Conservation (phyloP, 2,329 filamentous ascomycete genomes). For the Fusarium sp. region DNA sequence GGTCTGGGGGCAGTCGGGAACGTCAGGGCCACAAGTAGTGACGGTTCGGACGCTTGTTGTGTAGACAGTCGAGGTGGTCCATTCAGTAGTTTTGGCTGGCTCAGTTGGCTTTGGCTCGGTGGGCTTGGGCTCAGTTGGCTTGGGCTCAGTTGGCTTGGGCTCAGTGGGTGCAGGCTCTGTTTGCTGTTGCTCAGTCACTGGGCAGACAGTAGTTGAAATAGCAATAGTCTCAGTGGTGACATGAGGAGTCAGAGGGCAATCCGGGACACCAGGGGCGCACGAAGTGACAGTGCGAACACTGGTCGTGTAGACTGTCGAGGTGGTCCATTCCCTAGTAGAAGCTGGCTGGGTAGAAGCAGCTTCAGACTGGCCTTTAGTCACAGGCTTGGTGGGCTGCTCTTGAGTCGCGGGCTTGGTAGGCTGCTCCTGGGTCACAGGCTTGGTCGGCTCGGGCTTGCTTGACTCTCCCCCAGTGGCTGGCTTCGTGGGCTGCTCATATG, state of each 20-base stretch:
- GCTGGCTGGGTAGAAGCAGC: slow-evolving; percentile 15
- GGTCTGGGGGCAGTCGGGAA: slow-evolving; percentile 16
- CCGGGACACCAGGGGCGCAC: slow-evolving; percentile 13
- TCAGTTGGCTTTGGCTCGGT: neutral
- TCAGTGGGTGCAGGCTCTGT: neutral
- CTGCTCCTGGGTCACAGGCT: neutral
- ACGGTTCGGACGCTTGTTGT: slow-evolving; percentile 26
- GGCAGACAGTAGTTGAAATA: slow-evolving; percentile 27
- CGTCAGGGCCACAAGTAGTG: slow-evolving; percentile 13
- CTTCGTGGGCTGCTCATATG: neutral
- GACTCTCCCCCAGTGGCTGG: neutral
- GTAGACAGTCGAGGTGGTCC: slow-evolving; percentile 12
- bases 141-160: neutral
- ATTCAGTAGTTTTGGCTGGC: slow-evolving; percentile 9
- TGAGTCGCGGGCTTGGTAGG: slow-evolving; percentile 20
- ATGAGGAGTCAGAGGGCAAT: slow-evolving; percentile 22
- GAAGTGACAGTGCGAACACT: slow-evolving; percentile 29
- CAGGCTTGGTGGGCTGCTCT: slow-evolving; percentile 4
- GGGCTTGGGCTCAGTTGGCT: neutral
- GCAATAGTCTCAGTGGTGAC: slow-evolving; percentile 31
- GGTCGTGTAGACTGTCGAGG: slow-evolving; percentile 35
- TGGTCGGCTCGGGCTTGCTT: neutral
- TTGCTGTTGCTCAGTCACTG: slow-evolving; percentile 24
- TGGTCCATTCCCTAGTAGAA: slow-evolving; percentile 29
- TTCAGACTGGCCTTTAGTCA: slow-evolving; percentile 4